Base-by-base conservation (phyloP, 805 yeast species). In the Starmerella khaoyaiensis region DNA sequence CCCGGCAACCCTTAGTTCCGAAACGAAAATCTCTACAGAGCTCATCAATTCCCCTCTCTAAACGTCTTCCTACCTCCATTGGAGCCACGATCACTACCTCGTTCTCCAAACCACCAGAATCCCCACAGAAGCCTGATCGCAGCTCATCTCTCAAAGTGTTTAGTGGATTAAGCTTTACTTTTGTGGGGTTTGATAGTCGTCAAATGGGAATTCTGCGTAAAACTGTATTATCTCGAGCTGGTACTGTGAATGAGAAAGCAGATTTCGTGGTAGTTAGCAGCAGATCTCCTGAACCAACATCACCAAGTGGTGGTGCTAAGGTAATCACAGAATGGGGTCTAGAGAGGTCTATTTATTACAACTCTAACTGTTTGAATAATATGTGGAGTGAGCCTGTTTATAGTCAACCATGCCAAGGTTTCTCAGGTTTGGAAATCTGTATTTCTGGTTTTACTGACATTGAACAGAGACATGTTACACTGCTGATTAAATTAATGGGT, bases 251-350 rank as follows among this genome's bases (percentile, higher is more conserved):
- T 20, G 32, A 33, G 1, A 25, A 25, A 5, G 28, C 43, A 12
- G 44, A 46, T 28, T 39, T 45, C 39, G 15, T 41, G 19, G 45
- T 61, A 15, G 43, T 54, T 16, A 34, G 48, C 53, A 39, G 64
- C 44, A 35, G 37, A 42, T 18, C 15, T 11, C 47, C 52, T 7
- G 36, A 31, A 5, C 22, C 35, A 53, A 3, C 11, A 15, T 18
- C 15, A 10, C 29, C 12, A 4, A 12, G 5, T 3, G 2, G 21
- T 25, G 17, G 53, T 3, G 46, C 52, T 3, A 50, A 51, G 14
- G 44, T 74, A 0, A 69, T 74, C 2, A 81, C 93, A 0, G 93
- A 83, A 55, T 81, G 87, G 79, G 76, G 76, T 46, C 58, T 83
- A 10, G 94, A 82, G 56, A 61, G 93, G 40, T 70, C 79, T 18